Conservation (phyloP, 345 rosid genomes). For the Euclidium syriacum region DNA sequence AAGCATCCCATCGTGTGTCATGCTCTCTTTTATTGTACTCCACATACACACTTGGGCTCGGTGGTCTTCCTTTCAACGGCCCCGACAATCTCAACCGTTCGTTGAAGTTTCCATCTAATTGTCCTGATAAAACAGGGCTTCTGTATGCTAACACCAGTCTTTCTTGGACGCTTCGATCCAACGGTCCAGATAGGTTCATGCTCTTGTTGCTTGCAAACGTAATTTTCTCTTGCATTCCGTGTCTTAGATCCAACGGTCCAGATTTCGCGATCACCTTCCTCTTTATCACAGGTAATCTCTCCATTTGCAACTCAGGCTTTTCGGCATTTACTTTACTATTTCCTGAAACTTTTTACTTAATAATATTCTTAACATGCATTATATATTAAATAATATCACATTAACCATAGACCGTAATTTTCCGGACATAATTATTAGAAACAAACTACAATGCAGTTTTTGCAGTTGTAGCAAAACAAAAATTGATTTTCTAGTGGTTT, state of each 20-base stretch:
- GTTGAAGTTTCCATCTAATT: constrained; percentile 33
- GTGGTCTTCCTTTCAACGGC: constrained; percentile 39
- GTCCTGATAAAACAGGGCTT: constrained; percentile 43
- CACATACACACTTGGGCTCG: constrained; percentile 39
- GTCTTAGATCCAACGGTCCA: constrained; percentile 54
- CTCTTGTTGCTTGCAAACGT: constrained; percentile 18
- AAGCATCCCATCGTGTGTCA: constrained; percentile 49
- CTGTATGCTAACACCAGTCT: constrained; percentile 38
- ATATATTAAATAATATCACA: background rate
- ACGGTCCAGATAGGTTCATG: constrained; percentile 58
- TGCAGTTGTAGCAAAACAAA: no score
- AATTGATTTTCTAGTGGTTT: no score
- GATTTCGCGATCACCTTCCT: constrained; percentile 49
- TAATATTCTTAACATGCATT: background rate
- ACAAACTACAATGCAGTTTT: no score
- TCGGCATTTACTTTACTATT: constrained; percentile 23
- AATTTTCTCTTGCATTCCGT: constrained; percentile 31
- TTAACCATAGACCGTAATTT: background rate
- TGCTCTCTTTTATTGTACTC: constrained; percentile 33
- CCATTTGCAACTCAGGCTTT: constrained; percentile 28
- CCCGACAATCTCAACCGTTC: constrained; percentile 47
- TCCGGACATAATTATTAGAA: background rate
- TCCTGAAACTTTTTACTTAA: constrained; percentile 10
- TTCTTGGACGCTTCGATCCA: constrained; percentile 51
- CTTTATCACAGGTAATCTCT: constrained; percentile 25